Percentiles rank a stretch among this genome's conserved stretches.
phyloP scores from a whole-genome alignment of 202 grass and related monocot species.

The Cymbopogon flexuosus region DNA sequence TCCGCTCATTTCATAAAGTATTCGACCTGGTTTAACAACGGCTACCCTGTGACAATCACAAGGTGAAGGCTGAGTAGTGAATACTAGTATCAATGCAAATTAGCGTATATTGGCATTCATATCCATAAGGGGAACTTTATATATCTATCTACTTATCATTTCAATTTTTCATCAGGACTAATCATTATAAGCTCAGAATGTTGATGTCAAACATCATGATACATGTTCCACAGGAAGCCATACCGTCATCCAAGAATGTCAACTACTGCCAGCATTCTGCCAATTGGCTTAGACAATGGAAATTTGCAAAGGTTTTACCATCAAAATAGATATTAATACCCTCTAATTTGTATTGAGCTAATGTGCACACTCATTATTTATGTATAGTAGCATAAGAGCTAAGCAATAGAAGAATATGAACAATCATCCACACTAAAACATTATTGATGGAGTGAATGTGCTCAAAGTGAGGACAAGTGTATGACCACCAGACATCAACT shows the following conservation, averaged over 20 bases:
- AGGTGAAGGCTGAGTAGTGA: not conserved
- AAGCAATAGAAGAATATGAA: not conserved
- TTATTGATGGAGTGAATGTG: not conserved
- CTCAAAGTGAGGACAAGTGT: not conserved
- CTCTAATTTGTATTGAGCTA: not conserved
- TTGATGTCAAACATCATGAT: not conserved
- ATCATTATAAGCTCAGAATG: not conserved
- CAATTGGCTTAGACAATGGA: not conserved
- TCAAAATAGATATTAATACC: not conserved
- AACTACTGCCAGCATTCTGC: not conserved
- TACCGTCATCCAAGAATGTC: not conserved
- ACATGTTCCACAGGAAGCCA: not conserved
- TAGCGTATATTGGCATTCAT: not conserved
- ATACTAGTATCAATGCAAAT: not conserved
- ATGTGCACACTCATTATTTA: not conserved
- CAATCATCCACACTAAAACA: not conserved
- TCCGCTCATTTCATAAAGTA: too few relatives aligned
- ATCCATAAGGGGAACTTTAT: not conserved
- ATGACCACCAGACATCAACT: not conserved
- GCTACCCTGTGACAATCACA: not conserved
- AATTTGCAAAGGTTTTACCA: not conserved
- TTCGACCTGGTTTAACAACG: too few relatives aligned
- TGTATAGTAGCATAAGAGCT: not conserved
- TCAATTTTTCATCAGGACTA: not conserved
- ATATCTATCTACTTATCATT: not conserved